Evolutionary conservation across 2,329 filamentous ascomycete species (phyloP), one percentile per base, ranked within the genome.

Genomic region (Thelonectria olida): DNA sequence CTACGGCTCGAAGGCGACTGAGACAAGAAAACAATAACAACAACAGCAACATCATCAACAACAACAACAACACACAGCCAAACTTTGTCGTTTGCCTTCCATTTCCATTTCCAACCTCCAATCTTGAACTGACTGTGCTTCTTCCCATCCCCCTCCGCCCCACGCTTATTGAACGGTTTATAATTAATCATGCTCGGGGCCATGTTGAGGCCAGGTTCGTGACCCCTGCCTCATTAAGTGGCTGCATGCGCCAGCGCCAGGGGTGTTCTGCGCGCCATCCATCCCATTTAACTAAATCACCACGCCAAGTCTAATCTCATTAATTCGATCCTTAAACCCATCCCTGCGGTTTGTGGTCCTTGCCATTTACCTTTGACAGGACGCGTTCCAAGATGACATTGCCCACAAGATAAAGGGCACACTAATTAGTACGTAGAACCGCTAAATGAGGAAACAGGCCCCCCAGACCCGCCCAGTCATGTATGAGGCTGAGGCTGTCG

Each of bases 151-250:
- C 54, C 54, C 28, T 45, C 54, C 15, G 31, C 48, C 50, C 44
- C 48, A 54, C 54, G 54, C 45, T 58, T 13, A 42, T 44, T 49
- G 55, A 52, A 59, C 45, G 27, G 45, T 44, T 62, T 13, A 17
- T 39, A 13, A 31, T 41, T 71, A 66, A 70, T 64, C 65, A 71
- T 67, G 64, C 65, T 45, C 52, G 64, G 60, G 62, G 51, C 65
- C 64, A 64, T 63, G 61, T 61, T 44, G 58, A 47, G 62, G 62
- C 62, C 59, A 62, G 67, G 68, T 64, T 71, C 67, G 61, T 59
- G 58, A 67, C 69, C 69, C 69, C 69, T 72, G 69, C 65, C 62
- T 67, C 63, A 72, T 72, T 71, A 72, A 72, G 70, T 72, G 70
- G 69, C 69, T 72, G 70, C 70, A 72, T 72, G 60, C 66, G 66